Conservation (phyloP, 257 asterid species). For the Solanum chiquidenum region DNA sequence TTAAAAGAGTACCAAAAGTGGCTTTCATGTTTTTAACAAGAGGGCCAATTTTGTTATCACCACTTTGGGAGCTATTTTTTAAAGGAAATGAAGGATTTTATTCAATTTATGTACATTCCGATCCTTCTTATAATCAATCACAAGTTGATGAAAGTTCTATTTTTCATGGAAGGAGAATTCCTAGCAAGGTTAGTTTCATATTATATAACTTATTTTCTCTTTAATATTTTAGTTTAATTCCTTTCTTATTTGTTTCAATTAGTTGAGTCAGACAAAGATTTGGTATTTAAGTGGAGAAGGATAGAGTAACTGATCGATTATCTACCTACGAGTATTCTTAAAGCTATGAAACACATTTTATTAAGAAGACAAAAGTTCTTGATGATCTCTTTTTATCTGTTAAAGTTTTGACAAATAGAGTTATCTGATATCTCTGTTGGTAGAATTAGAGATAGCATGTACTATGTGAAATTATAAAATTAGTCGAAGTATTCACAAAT, state of each 20-base stretch:
- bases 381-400: neutral
- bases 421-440: neutral
- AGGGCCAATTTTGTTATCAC: slow-evolving; percentile 26
- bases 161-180: slow-evolving; percentile 61
- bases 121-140: slow-evolving; percentile 18
- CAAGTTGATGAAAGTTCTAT: slow-evolving; percentile 35
- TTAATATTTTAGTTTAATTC: neutral
- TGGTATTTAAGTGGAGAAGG: neutral
- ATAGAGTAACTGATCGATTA: neutral
- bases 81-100: slow-evolving; percentile 25
- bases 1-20: slow-evolving; percentile 18
- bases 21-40: slow-evolving; percentile 38
- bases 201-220: neutral
- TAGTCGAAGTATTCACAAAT: neutral
- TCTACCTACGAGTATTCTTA: neutral
- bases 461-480: neutral
- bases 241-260: neutral
- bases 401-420: neutral
- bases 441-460: neutral
- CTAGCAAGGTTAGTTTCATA: slow-evolving; percentile 56
- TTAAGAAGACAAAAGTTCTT: neutral
- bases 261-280: neutral
- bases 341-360: too few relatives aligned
- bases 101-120: slow-evolving; percentile 31
- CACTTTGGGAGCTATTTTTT: slow-evolving; percentile 39